A percentile compares a stretch with the other conserved stretches of the same genome.
phyloP scores from a whole-genome alignment of 345 rosid species.

The Mangifera indica region DNA sequence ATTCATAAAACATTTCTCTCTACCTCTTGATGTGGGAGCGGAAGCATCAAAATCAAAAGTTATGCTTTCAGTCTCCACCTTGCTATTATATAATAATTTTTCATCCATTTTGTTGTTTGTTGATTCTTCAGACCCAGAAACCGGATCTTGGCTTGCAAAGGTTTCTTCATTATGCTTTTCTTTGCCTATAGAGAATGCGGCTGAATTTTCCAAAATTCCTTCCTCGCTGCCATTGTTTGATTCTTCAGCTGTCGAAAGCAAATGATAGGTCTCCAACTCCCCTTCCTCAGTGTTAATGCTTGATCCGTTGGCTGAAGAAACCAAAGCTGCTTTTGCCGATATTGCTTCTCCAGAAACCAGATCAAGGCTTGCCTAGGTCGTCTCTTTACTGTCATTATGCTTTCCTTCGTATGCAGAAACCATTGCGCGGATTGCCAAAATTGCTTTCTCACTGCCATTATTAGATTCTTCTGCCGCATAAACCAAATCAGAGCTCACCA shows the following conservation, averaged over 20 bases:
- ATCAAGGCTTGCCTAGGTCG: slow-evolving; percentile 19
- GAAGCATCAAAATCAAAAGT: slow-evolving; percentile 28
- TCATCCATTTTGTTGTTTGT: slow-evolving; percentile 17
- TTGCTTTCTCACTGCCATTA: neutral
- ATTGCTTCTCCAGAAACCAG: slow-evolving; percentile 20
- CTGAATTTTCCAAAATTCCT: slow-evolving; percentile 4
- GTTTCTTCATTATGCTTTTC: slow-evolving; percentile 14
- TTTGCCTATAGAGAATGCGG: slow-evolving; percentile 18
- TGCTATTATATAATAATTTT: slow-evolving; percentile 19
- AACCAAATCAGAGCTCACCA: neutral
- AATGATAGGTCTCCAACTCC: neutral
- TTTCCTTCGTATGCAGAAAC: slow-evolving; percentile 19
- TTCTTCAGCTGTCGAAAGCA: slow-evolving; percentile 22
- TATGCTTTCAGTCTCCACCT: slow-evolving; percentile 35
- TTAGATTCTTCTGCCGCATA: slow-evolving; percentile 22
- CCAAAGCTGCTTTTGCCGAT: slow-evolving; percentile 7
- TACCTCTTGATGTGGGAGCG: slow-evolving; percentile 19
- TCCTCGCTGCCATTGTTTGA: slow-evolving; percentile 7
- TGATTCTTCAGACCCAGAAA: slow-evolving; percentile 23
- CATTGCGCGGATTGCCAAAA: slow-evolving; percentile 7
- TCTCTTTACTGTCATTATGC: slow-evolving; percentile 14
- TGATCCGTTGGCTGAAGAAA: slow-evolving; percentile 16
- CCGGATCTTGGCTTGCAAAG: slow-evolving; percentile 15
- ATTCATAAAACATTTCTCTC: slow-evolving; percentile 22
- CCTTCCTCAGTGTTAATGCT: neutral